phyloP scores from a whole-genome alignment of 257 asterid species.

The Solanum commersonii region DNA sequence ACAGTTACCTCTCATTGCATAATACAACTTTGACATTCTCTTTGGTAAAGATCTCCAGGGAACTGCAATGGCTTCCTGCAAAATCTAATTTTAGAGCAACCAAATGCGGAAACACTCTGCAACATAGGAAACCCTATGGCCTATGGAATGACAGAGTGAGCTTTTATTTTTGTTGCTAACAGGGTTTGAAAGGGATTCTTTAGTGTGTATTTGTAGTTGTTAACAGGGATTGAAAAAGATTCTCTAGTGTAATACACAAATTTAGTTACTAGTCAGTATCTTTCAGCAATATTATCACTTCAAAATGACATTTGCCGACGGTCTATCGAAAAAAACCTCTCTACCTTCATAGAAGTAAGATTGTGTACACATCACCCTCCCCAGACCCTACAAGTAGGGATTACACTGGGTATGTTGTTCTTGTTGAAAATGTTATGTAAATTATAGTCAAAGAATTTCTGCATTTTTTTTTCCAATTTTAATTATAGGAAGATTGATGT shows the following conservation, averaged over 20 bases:
- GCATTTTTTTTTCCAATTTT: background rate
- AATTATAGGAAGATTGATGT: background rate
- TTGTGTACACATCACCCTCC: background rate
- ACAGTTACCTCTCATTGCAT: constrained; percentile 79
- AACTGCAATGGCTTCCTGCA: constrained; percentile 74
- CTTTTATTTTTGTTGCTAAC: background rate
- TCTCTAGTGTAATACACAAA: background rate
- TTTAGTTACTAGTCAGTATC: background rate
- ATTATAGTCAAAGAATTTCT: background rate
- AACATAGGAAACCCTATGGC: constrained; percentile 1
- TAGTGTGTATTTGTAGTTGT: background rate
- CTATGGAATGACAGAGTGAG: background rate
- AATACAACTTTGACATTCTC: constrained; percentile 72
- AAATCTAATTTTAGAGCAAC: constrained; percentile 1
- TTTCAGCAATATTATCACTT: background rate
- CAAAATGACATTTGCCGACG: background rate
- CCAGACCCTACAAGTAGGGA: background rate
- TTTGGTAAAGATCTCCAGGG: constrained; percentile 90
- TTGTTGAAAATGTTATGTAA: background rate
- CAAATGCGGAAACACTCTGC: background rate
- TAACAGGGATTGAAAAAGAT: background rate
- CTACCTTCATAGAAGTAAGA: background rate
- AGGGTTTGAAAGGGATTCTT: background rate
- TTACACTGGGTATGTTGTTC: background rate
- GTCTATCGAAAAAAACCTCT: background rate